phyloP scores from a whole-genome alignment of 2,329 filamentous ascomycete genomes.

The Colletotrichum incanum region DNA sequence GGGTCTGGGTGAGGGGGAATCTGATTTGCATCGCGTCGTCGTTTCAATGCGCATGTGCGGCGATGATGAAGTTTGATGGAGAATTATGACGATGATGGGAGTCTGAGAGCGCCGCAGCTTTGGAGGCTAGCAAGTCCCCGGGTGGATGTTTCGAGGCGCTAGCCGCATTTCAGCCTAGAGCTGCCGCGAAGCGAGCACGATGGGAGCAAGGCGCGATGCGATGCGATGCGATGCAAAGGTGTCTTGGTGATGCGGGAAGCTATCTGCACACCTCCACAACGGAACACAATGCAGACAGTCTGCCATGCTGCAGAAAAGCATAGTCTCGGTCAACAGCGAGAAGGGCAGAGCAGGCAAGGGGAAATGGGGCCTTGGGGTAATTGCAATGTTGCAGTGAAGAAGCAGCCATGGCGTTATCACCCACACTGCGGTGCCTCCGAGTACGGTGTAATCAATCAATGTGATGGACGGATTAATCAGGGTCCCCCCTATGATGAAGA shows the following conservation, averaged over 20 bases:
- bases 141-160: slow-evolving; percentile 17
- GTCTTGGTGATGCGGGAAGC: neutral
- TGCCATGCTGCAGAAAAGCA: neutral
- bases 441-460: slow-evolving; percentile 34
- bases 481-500: slow-evolving; percentile 17
- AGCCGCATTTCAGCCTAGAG: slow-evolving; percentile 23
- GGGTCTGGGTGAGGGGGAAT: neutral
- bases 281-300: neutral
- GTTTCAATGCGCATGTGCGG: slow-evolving; percentile 15
- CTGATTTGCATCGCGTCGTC: neutral
- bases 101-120: slow-evolving; percentile 8
- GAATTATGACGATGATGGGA: slow-evolving; percentile 13
- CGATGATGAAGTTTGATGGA: slow-evolving; percentile 20
- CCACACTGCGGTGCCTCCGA: slow-evolving; percentile 19
- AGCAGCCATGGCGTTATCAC: slow-evolving; percentile 25
- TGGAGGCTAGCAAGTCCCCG: neutral
- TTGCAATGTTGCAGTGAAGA: slow-evolving; percentile 33
- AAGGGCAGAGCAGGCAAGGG: neutral
- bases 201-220: slow-evolving; percentile 17
- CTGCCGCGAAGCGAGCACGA: slow-evolving; percentile 21
- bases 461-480: slow-evolving; percentile 19
- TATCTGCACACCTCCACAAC: neutral
- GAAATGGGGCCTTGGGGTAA: slow-evolving; percentile 3
- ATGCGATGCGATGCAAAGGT: neutral
- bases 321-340: neutral